A percentile compares a stretch with the other conserved stretches of the same genome.
Evolutionary conservation across 805 yeast species (phyloP).

Genomic region (Candida suzukii): DNA sequence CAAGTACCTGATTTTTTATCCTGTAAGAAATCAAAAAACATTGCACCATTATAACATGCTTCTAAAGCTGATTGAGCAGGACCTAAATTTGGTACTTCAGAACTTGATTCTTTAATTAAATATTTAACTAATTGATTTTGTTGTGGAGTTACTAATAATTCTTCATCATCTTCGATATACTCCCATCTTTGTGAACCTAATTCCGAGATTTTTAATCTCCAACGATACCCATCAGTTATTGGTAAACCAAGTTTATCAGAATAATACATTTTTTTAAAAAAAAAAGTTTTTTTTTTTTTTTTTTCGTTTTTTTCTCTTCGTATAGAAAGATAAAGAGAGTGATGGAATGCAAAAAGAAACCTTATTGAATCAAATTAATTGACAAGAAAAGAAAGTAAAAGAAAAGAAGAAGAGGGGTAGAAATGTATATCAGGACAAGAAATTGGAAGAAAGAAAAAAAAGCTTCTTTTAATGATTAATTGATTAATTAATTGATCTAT

Average conservation of each 20-base stretch:
- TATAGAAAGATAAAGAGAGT: too few relatives aligned
- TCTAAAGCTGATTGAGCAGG: constrained; percentile 32
- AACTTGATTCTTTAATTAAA: constrained; percentile 23
- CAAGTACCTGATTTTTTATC: constrained; percentile 74
- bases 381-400: too few relatives aligned
- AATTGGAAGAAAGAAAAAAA: too few relatives aligned
- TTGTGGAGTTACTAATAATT: too few relatives aligned
- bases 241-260: constrained; percentile 69
- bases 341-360: too few relatives aligned
- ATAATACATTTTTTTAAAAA: constrained; percentile 26
- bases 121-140: too few relatives aligned
- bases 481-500: too few relatives aligned
- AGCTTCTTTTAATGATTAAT: too few relatives aligned
- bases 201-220: constrained; percentile 69
- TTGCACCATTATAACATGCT: constrained; percentile 69
- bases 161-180: constrained; percentile 41
- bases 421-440: too few relatives aligned
- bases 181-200: constrained; percentile 83
- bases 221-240: constrained; percentile 58
- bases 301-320: too few relatives aligned
- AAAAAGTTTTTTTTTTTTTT: too few relatives aligned
- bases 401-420: too few relatives aligned
- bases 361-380: neutral
- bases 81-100: constrained; percentile 16
- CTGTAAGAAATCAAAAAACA: constrained; percentile 63